Base-by-base conservation (phyloP, 108 stramenopile genomes). In the Stephanodiscus minutulus region DNA sequence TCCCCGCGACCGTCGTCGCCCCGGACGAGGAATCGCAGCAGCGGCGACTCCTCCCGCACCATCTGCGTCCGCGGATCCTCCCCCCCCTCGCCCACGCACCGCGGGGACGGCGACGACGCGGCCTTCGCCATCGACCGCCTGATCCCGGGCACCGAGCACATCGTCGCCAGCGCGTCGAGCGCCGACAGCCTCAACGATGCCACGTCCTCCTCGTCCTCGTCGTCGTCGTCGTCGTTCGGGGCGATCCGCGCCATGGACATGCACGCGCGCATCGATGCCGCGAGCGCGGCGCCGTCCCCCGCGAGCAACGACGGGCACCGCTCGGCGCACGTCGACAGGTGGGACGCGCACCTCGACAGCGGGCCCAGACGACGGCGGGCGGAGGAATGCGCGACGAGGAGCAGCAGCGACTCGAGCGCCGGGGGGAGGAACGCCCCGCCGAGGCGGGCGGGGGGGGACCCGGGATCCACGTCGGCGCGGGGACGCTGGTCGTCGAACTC, bases 301-400 rank as follows among this genome's bases (percentile, higher is more conserved):
- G 82, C 84, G 68, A 90, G 61, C 7, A 90, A 33, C 8, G 85
- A 84, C 6, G 89, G 89, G 21, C 83, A 87, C 27, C 74, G 64
- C 20, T 43, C 39, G 37, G 78, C 59, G 24, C 64, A 55, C 28
- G 66, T 57, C 5, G 78, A 73, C 12, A 79, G 73, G 48, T 73
- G 72, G 15, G 35, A 27, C 59, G 68, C 61, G 59, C 72, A 68
- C 11, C 43, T 61, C 13, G 47, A 31, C 20, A 74, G 52, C 0
- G 54, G 36, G 61, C 68, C 66, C n/a, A 49, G 22, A 21, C 67
- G 44, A 61, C 4, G 79, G 0, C n/a, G n/a, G n/a, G n/a, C n/a
- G n/a, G n/a, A n/a, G 1, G 61, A 47, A 21, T 53, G 55, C 5
- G 13, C 21, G 27, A 54, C 37, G 31, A n/a, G n/a, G n/a, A n/a